Base-by-base conservation (phyloP, 768 basidiomycete genomes). In the Leccinum rimulosum region DNA sequence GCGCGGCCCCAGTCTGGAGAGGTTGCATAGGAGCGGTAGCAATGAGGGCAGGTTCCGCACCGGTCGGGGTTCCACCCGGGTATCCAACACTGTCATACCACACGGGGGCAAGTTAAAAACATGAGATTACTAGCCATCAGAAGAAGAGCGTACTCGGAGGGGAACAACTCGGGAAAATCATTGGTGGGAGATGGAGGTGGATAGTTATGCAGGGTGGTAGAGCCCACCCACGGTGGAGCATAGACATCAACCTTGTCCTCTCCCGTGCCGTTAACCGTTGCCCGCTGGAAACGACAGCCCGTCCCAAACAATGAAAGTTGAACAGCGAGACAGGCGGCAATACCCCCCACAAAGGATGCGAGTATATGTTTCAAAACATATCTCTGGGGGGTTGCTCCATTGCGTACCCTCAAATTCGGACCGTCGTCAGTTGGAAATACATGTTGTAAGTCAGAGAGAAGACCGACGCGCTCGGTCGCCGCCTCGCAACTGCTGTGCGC, bases 1-100 rank as follows among this genome's bases (percentile, higher is more conserved):
- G 78, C 3, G 87, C 78, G 2, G 85, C 85, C 10, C 84, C 89
- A 0, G 86, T 84, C 55, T 93, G 89, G 14, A 88, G 66, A 8
- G 92, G 92, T 67, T 92, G 91, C n/a, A 81, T 75, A 14, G 90
- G 90, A 0, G 87, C 90, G 4, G 90, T 91, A 4, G 80, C 80
- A 30, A 93, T 81, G 36, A 91, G 75, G 3, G 79, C 89, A 1
- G 90, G 79, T 66, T 92, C 90, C 8, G 86, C 90, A 17, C 90
- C 90, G 0, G 90, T 94, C 0, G 89, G 88, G 1, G 91, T 93
- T 25, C 77, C 79, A 15, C 92, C 92, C 3, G 87, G 77, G 68
- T 92, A 85, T 38, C 92, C 92, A 4, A 94, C 85, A 64, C 73
- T 73, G 51, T 33, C 8, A 7, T 10, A 19, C 15, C 7, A 43